Percentiles rank a stretch among this genome's conserved stretches.
Conservation (phyloP, 345 rosid species). For the Salix brachista region DNA sequence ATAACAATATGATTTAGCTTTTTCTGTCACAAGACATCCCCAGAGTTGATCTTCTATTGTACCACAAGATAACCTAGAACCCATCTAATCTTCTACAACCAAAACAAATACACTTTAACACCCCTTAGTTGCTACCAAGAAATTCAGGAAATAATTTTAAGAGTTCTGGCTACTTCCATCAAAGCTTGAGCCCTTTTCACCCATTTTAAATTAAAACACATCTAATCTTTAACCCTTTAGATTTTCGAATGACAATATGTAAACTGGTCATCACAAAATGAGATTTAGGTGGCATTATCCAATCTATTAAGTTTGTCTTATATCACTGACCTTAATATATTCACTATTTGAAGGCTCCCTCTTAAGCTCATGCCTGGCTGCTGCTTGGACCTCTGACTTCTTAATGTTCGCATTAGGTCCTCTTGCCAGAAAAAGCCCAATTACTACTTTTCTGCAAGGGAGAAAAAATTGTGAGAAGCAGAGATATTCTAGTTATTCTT, state of each 20-base stretch:
- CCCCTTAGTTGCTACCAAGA: neutral
- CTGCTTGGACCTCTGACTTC: conserved; percentile 57
- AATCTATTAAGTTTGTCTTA: neutral
- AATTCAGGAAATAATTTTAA: neutral
- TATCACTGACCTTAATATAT: conserved; percentile 49
- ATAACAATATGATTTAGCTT: too few species aligned
- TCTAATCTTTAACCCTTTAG: neutral
- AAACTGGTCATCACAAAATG: neutral
- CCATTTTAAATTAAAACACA: neutral
- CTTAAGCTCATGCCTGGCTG: conserved; percentile 40
- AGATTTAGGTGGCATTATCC: neutral
- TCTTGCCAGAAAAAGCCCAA: conserved; percentile 46
- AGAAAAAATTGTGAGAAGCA: neutral
- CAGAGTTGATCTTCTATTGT: too few species aligned
- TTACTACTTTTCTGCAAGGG: conserved; percentile 59
- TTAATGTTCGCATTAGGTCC: conserved; percentile 56
- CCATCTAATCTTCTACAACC: neutral
- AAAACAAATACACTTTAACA: neutral
- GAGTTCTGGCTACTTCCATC: neutral
- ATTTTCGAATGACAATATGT: neutral
- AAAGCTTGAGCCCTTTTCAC: neutral
- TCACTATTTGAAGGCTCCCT: conserved; percentile 46
- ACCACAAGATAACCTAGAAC: too few species aligned
- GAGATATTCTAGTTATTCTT: neutral
- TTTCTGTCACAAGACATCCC: too few species aligned